A percentile compares a stretch with the other conserved stretches of the same genome.
Conservation (phyloP, 2,329 filamentous ascomycete species). For the Amphichorda felina region DNA sequence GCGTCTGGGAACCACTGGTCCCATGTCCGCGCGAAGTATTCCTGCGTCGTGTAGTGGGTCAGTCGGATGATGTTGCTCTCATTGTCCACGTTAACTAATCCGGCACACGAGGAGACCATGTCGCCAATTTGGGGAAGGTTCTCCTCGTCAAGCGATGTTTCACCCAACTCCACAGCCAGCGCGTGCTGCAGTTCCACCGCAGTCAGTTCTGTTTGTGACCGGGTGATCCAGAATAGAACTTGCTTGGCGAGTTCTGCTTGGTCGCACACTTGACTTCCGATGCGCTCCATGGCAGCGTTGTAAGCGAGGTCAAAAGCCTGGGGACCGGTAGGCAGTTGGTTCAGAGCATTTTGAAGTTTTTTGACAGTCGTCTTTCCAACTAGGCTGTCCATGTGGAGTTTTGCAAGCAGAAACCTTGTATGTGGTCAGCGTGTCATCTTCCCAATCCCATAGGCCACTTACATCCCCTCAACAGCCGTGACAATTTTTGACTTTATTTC, state of each 20-base stretch:
- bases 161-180: conserved; percentile 20
- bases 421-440: neutral
- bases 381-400: conserved; percentile 9
- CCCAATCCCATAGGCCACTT: neutral
- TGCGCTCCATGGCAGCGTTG: conserved; percentile 25
- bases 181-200: conserved; percentile 26
- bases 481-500: conserved; percentile 11
- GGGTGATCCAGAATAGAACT: conserved; percentile 27
- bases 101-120: conserved; percentile 24
- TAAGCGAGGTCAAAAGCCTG: conserved; percentile 26
- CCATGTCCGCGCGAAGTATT: conserved; percentile 24
- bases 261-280: conserved; percentile 21
- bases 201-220: conserved; percentile 18
- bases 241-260: conserved; percentile 22
- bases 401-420: conserved; percentile 8
- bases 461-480: conserved; percentile 8
- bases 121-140: conserved; percentile 19
- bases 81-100: conserved; percentile 27
- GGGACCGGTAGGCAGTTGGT: conserved; percentile 14
- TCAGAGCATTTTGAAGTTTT: conserved; percentile 17
- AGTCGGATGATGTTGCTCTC: conserved; percentile 24
- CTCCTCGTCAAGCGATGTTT: conserved; percentile 17
- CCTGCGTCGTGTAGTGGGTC: conserved; percentile 32
- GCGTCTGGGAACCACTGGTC: conserved; percentile 14
- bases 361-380: conserved; percentile 13